phyloP scores from a whole-genome alignment of 768 basidiomycete genomes.

The Kwoniella sp. region DNA sequence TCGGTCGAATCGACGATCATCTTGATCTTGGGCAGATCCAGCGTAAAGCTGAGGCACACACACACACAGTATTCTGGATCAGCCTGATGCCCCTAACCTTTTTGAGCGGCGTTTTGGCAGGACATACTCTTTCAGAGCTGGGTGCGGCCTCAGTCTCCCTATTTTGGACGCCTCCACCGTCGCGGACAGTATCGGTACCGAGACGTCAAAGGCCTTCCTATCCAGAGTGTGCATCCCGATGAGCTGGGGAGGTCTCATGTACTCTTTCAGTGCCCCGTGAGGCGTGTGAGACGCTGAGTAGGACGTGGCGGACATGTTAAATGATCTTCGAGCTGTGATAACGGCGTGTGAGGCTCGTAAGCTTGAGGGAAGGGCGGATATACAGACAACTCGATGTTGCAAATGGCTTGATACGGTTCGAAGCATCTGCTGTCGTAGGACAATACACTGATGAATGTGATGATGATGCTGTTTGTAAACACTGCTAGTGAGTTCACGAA shows the following conservation, averaged over 20 bases:
- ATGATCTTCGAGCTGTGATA: not conserved
- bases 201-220: constrained; percentile 67
- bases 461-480: too few relatives aligned
- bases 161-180: constrained; percentile 66
- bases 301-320: constrained; percentile 15
- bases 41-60: constrained; percentile 5
- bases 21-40: constrained; percentile 37
- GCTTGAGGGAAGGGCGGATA: not conserved
- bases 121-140: constrained; percentile 44
- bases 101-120: not conserved
- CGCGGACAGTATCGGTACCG: constrained; percentile 69
- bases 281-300: constrained; percentile 17
- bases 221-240: constrained; percentile 61
- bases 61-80: too few relatives aligned
- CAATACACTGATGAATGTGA: too few relatives aligned
- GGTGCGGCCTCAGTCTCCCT: constrained; percentile 58
- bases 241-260: constrained; percentile 59
- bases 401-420: not conserved
- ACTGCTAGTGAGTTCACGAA: too few relatives aligned
- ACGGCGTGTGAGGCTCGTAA: not conserved
- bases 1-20: constrained; percentile 21
- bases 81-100: not conserved
- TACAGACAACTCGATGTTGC: not conserved
- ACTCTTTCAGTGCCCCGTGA: constrained; percentile 9
- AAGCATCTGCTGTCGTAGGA: constrained; percentile 1